Base-by-base conservation (phyloP, 768 basidiomycete genomes). In the Tricholoma matsutake region DNA sequence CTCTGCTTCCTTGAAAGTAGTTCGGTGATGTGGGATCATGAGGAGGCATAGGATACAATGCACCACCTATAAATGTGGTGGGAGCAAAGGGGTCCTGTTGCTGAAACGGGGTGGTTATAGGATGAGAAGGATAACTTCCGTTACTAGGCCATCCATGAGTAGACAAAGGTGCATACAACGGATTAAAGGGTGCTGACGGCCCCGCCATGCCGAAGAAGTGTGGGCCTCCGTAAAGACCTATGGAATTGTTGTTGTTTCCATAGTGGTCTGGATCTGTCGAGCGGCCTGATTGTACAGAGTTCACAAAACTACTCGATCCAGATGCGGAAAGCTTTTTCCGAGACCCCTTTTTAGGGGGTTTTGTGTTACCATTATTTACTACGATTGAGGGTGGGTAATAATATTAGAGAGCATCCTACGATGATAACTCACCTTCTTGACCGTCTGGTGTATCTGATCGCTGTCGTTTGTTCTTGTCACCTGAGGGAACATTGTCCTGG, bases 281-380 rank as follows among this genome's bases (percentile, higher is more conserved):
- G 66, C 68, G 67, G 61, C 65, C 63, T 62, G 67, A 58, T 55
- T 66, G 61, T 55, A 63, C 71, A 66, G 67, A 63, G 35, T 58
- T 67, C 59, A 60, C 69, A 68, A 70, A 65, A 65, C 69, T 71
- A 63, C 71, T 68, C 65, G 68, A 68, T 61, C 55, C 70, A 71
- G 71, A 63, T 35, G 64, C 67, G 61, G 61, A 68, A 69, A 69
- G 67, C 58, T 65, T 68, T 61, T 71, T 72, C 70, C 68, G 64
- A 20, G 39, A 28, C 51, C 61, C 62, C 51, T 62, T 59, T 49
- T 47, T 54, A 51, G 35, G 34, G 39, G 34, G 18, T 45, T 39
- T 55, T 63, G 66, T 56, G 55, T 62, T 76, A 57, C 54, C 67
- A 58, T 65, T 78, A 67, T 65, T 71, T 34, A 25, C 47, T 53